These are phyloP conservation scores for Syzygium syzygioides DNA, from an alignment of 441 rosid genomes.

Conservation along the genomic window DNA sequence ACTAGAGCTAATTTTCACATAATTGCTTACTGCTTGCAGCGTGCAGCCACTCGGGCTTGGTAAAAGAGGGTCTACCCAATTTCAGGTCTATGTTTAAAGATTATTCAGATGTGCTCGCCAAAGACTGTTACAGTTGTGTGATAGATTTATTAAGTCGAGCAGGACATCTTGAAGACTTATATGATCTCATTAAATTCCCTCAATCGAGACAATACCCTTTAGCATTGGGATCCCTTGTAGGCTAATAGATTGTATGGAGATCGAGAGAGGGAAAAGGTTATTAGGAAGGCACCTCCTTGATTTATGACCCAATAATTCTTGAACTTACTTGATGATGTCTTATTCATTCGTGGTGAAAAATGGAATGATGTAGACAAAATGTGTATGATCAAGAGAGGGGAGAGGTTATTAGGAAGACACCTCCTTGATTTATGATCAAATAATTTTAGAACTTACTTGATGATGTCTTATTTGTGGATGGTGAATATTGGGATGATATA, in stretches of 20 bases:
- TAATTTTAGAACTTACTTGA: constrained; percentile 10
- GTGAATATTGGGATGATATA: constrained; percentile 28
- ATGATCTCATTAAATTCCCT: constrained; percentile 8
- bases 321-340: constrained; percentile 15
- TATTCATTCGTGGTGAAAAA: constrained; percentile 22
- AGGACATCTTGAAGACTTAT: constrained; percentile 21
- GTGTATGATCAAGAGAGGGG: constrained; percentile 11
- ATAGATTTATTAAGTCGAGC: constrained; percentile 30
- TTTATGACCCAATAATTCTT: constrained; percentile 14
- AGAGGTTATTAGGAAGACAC: constrained; percentile 8
- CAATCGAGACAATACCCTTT: constrained; percentile 10
- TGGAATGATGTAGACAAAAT: constrained; percentile 25
- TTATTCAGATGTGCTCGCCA: constrained; percentile 12
- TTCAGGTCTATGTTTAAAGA: constrained; percentile 9
- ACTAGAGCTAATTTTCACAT: constrained; percentile 1
- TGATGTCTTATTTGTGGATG: constrained; percentile 22
- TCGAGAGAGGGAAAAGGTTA: constrained; percentile 11
- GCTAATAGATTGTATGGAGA: constrained; percentile 19
- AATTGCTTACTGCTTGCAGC: constrained; percentile 16
- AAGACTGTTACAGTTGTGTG: constrained; percentile 25
- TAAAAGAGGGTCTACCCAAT: constrained; percentile 19
- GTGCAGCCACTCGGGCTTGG: constrained; percentile 29
- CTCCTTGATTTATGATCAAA: constrained; percentile 21
- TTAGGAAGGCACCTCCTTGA: constrained; percentile 21
- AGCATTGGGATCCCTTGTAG: constrained; percentile 20